These are phyloP conservation scores for Stephanodiscus triporus DNA, from an alignment of 108 stramenopile species.

Conservation along the genomic window DNA sequence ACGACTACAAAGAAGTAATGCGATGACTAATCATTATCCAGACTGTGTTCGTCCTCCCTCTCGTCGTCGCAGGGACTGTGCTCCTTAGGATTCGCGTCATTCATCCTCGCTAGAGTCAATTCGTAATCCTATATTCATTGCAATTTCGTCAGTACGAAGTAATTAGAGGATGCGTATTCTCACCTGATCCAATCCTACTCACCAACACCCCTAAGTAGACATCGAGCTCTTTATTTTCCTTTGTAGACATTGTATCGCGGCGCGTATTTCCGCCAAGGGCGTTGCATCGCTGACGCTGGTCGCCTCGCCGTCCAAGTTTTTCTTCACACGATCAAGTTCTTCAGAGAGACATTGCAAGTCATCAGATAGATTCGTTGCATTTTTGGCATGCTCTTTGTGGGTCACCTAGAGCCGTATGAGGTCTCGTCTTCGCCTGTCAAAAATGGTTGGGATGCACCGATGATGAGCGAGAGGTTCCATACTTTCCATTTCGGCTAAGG, in stretches of 20 bases:
- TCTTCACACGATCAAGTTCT: constrained; percentile 29
- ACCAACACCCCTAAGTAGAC: constrained; percentile 37
- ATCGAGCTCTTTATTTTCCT: constrained; percentile 48
- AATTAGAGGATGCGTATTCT: neutral
- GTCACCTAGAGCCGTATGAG: constrained; percentile 16
- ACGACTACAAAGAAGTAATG: too few species aligned
- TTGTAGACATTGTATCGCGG: constrained; percentile 32
- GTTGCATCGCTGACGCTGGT: constrained; percentile 41
- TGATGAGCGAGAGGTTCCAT: neutral
- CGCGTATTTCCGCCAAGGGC: constrained; percentile 35
- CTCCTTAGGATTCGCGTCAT: constrained; percentile 5
- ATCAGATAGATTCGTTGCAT: constrained; percentile 15
- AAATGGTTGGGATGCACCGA: neutral
- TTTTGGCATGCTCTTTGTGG: constrained; percentile 18
- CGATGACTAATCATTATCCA: constrained; percentile 5
- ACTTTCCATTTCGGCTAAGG: neutral
- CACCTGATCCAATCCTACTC: neutral
- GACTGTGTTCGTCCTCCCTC: constrained; percentile 13
- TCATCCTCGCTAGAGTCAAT: constrained; percentile 18
- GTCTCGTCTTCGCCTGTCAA: constrained; percentile 8
- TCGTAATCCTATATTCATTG: constrained; percentile 20
- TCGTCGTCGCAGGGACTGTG: neutral
- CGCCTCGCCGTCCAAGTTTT: constrained; percentile 39
- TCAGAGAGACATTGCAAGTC: constrained; percentile 13
- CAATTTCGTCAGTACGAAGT: too few species aligned